Conservation (phyloP, 2,329 filamentous ascomycete genomes). For the Penicillium sp. region DNA sequence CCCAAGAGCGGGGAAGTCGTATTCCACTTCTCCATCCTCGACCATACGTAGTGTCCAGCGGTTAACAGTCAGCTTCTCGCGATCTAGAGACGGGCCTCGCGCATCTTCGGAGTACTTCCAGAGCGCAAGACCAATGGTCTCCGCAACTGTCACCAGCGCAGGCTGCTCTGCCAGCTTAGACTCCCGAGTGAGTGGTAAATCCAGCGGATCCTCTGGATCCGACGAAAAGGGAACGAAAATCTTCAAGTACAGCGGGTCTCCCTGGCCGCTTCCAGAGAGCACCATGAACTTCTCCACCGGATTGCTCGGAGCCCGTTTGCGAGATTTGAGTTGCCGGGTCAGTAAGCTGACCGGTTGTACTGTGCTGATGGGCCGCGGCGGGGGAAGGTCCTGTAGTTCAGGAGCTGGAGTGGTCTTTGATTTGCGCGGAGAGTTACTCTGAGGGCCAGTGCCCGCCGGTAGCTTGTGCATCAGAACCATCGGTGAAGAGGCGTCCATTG, state of each 20-base stretch:
- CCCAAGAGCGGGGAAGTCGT: constrained; percentile 61
- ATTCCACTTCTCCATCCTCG: constrained; percentile 65
- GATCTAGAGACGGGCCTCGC: constrained; percentile 52
- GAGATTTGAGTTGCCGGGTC: constrained; percentile 57
- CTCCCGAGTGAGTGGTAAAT: constrained; percentile 56
- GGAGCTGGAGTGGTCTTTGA: constrained; percentile 44
- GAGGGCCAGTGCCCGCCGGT: constrained; percentile 33
- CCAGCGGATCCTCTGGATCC: constrained; percentile 55
- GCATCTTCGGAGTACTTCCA: constrained; percentile 61
- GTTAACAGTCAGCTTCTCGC: constrained; percentile 58
- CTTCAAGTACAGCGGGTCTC: constrained; percentile 61
- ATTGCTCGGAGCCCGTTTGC: constrained; percentile 57
- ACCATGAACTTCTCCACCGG: constrained; percentile 60
- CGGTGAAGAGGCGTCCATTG: constrained; percentile 51
- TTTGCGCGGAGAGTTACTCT: constrained; percentile 53
- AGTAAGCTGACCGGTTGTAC: constrained; percentile 57
- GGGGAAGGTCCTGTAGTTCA: constrained; percentile 57
- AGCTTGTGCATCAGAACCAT: constrained; percentile 44
- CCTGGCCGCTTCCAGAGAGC: constrained; percentile 60
- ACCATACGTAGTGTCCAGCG: constrained; percentile 66
- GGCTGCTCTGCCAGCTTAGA: constrained; percentile 53
- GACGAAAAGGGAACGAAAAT: constrained; percentile 61
- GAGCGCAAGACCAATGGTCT: constrained; percentile 62
- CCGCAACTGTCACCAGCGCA: constrained; percentile 55
- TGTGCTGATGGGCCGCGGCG: constrained; percentile 60